Percentiles rank a stretch among this genome's conserved stretches.
Evolutionary conservation across 2,329 filamentous ascomycete genomes (phyloP).

Genomic region (Colletotrichum caudatum): DNA sequence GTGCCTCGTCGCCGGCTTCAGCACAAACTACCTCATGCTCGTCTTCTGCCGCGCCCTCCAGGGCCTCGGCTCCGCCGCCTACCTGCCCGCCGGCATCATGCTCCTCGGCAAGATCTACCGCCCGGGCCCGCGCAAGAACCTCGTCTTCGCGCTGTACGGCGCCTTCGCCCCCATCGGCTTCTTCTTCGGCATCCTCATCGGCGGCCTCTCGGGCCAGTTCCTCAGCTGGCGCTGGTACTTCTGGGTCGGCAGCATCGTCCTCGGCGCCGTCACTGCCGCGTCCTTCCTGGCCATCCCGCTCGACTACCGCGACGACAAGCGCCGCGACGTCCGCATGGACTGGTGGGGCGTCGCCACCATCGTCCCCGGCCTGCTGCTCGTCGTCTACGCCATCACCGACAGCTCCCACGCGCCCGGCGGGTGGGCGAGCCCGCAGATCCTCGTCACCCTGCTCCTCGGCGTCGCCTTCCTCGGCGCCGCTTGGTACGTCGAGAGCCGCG

Average conservation of each 20-base stretch:
- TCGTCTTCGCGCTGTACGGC: slow-evolving; percentile 71
- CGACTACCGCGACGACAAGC: slow-evolving; percentile 46
- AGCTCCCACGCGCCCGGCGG: slow-evolving; percentile 70
- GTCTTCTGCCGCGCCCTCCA: slow-evolving; percentile 80
- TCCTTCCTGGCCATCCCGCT: slow-evolving; percentile 56
- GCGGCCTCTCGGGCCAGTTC: slow-evolving; percentile 71
- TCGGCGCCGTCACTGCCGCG: slow-evolving; percentile 61
- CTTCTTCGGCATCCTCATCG: slow-evolving; percentile 75
- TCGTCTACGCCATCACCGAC: slow-evolving; percentile 77
- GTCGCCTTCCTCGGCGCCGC: slow-evolving; percentile 63
- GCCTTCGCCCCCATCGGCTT: slow-evolving; percentile 69
- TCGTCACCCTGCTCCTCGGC: slow-evolving; percentile 69
- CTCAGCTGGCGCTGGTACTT: slow-evolving; percentile 77
- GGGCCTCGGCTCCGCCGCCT: slow-evolving; percentile 79
- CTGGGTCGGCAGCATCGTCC: slow-evolving; percentile 66
- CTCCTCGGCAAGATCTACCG: slow-evolving; percentile 76
- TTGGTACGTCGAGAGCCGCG: slow-evolving; percentile 72
- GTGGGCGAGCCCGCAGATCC: slow-evolving; percentile 76
- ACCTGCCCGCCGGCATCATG: slow-evolving; percentile 78
- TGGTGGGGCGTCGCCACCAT: slow-evolving; percentile 68
- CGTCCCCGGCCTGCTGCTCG: slow-evolving; percentile 68
- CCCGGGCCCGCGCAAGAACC: slow-evolving; percentile 77
- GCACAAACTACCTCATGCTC: slow-evolving; percentile 74
- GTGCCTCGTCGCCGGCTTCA: slow-evolving; percentile 78
- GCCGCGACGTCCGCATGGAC: slow-evolving; percentile 63